A percentile compares a stretch with the other conserved stretches of the same genome.
phyloP scores from a whole-genome alignment of 2,329 filamentous ascomycete species.

The Bipolaris zeicola region DNA sequence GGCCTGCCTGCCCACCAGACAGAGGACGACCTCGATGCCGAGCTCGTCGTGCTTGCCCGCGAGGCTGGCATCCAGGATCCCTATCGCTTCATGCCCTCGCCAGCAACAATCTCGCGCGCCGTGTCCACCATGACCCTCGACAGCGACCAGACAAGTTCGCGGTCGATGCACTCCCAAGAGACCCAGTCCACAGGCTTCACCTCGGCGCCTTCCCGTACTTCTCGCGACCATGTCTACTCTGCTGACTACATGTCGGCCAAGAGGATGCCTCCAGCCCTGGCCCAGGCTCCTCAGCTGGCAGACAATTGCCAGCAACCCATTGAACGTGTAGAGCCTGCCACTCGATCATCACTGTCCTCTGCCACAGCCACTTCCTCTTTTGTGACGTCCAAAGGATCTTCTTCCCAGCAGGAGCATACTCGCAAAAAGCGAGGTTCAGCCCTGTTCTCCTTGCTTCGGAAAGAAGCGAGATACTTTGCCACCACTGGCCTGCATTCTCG shows the following conservation, averaged over 20 bases:
- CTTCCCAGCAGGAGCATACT: constrained; percentile 20
- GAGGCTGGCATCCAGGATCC: constrained; percentile 43
- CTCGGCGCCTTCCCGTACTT: constrained; percentile 42
- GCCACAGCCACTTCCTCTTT: constrained; percentile 28
- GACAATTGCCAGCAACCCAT: constrained; percentile 26
- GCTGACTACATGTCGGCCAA: constrained; percentile 26
- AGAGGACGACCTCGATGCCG: constrained; percentile 42
- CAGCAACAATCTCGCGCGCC: constrained; percentile 33
- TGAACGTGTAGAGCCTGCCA: constrained; percentile 21
- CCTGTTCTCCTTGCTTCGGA: constrained; percentile 43
- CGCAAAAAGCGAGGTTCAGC: constrained; percentile 38
- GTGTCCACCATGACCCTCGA: constrained; percentile 39
- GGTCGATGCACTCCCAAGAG: constrained; percentile 43
- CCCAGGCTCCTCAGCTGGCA: constrained; percentile 24
- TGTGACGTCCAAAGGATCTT: constrained; percentile 29
- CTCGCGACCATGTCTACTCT: constrained; percentile 32
- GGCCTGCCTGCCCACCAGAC: constrained; percentile 29
- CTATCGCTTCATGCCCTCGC: constrained; percentile 37
- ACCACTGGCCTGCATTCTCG: background rate
- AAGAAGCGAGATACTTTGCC: constrained; percentile 34
- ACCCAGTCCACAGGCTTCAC: constrained; percentile 45
- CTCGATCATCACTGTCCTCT: constrained; percentile 33
- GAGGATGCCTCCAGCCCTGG: constrained; percentile 21
- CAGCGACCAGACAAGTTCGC: constrained; percentile 41
- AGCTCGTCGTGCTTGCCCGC: constrained; percentile 33